phyloP scores from a whole-genome alignment of 2,329 filamentous ascomycete species.

The Verticillium isaacii region DNA sequence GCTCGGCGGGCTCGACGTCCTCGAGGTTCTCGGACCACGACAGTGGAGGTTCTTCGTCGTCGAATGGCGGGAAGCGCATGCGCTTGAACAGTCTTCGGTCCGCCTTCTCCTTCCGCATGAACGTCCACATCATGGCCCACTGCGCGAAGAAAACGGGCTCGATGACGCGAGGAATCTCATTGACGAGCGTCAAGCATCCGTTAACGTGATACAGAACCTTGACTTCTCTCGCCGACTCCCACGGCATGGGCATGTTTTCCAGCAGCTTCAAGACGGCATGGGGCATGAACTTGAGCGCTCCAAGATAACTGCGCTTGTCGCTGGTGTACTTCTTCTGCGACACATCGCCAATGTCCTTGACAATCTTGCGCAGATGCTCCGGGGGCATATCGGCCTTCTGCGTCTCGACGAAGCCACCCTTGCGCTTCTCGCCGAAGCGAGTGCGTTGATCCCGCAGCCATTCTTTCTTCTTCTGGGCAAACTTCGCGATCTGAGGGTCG shows the following conservation, averaged over 20 bases:
- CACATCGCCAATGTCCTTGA: constrained; percentile 97
- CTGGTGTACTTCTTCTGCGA: constrained; percentile 99
- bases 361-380: constrained; percentile 96
- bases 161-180: constrained; percentile 93
- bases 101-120: constrained; percentile 96
- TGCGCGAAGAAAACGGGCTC: constrained; percentile 97
- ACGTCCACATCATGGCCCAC: constrained; percentile 99
- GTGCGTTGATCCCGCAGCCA: constrained; percentile 90
- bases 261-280: constrained; percentile 95
- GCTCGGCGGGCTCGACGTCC: constrained; percentile 94
- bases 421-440: constrained; percentile 94
- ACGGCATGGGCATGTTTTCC: constrained; percentile 99
- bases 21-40: constrained; percentile 99
- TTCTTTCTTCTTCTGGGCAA: constrained; percentile 98
- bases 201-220: constrained; percentile 99
- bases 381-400: constrained; percentile 99
- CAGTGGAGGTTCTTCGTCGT: constrained; percentile 94
- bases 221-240: constrained; percentile 93
- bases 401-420: constrained; percentile 93
- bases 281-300: constrained; percentile 98
- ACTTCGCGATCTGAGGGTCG: constrained; percentile 86
- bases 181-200: constrained; percentile 92
- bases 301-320: constrained; percentile 96
- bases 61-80: constrained; percentile 98
- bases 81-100: constrained; percentile 95